These are phyloP conservation scores for Rosa chinensis DNA, from an alignment of 306 rosid species.

Conservation along the genomic window DNA sequence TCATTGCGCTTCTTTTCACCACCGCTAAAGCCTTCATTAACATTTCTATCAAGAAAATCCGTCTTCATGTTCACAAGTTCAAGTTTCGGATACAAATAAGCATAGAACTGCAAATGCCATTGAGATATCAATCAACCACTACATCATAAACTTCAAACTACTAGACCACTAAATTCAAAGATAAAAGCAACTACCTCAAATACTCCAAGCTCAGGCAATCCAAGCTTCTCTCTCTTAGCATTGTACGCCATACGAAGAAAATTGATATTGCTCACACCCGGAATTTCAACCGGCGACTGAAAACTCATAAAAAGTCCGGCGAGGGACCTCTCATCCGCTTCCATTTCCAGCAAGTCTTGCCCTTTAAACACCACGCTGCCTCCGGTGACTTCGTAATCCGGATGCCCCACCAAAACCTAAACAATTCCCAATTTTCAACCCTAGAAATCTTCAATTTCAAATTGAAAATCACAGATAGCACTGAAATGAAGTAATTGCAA, in stretches of 20 bases:
- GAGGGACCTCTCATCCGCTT: constrained; percentile 80
- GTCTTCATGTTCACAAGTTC: constrained; percentile 88
- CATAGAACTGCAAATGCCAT: constrained; percentile 62
- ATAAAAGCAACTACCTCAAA: constrained; percentile 51
- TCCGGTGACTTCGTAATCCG: constrained; percentile 86
- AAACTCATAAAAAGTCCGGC: constrained; percentile 95
- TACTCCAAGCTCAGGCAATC: constrained; percentile 79
- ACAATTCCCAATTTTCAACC: not conserved
- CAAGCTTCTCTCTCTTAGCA: constrained; percentile 75
- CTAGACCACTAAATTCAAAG: not conserved
- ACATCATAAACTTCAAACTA: constrained; percentile 7
- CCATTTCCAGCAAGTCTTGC: constrained; percentile 74
- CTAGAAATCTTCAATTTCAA: not conserved
- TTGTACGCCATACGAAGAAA: constrained; percentile 93
- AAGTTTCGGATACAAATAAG: constrained; percentile 74
- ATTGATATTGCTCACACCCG: constrained; percentile 84
- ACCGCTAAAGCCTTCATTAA: constrained; percentile 96
- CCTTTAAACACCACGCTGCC: constrained; percentile 83
- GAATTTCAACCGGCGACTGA: constrained; percentile 86
- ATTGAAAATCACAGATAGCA: not conserved
- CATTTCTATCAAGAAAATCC: constrained; percentile 89
- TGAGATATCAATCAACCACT: constrained; percentile 12
- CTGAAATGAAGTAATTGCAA: not conserved
- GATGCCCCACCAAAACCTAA: constrained; percentile 90
- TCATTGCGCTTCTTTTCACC: constrained; percentile 95